phyloP scores from a whole-genome alignment of 305 asterid genomes.

The Plantago lanceolata region DNA sequence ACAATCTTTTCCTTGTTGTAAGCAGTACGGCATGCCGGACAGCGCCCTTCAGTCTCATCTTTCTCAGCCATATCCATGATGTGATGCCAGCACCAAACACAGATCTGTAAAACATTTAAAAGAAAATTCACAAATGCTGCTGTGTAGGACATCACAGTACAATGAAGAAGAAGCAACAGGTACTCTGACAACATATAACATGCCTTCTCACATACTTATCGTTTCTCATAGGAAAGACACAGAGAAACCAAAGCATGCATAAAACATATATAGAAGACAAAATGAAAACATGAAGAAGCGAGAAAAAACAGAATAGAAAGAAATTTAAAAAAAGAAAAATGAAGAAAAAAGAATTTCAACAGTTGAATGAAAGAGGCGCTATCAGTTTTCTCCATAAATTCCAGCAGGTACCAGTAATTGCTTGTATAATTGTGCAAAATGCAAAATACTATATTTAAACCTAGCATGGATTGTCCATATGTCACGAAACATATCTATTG shows the following conservation, averaged over 20 bases:
- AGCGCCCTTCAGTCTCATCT: slow-evolving; percentile 89
- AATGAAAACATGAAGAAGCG: too few relatives aligned
- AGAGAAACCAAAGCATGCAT: neutral
- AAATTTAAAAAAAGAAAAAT: too few relatives aligned
- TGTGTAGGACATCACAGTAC: slow-evolving; percentile 5
- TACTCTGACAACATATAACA: neutral
- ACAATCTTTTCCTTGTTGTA: slow-evolving; percentile 97
- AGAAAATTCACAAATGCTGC: slow-evolving; percentile 17
- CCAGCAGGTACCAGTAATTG: too few relatives aligned
- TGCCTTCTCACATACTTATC: neutral
- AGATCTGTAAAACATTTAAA: slow-evolving; percentile 48
- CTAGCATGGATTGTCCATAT: neutral
- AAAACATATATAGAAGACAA: too few relatives aligned
- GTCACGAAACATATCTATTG: neutral
- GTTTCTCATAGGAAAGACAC: too few relatives aligned
- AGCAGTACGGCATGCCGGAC: slow-evolving; percentile 97
- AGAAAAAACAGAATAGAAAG: too few relatives aligned
- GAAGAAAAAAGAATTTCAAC: too few relatives aligned
- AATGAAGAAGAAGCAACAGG: slow-evolving; percentile 9
- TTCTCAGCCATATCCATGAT: slow-evolving; percentile 99
- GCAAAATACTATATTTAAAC: too few relatives aligned
- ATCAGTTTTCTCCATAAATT: too few relatives aligned
- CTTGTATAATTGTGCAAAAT: neutral
- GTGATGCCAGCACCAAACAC: slow-evolving; percentile 99
- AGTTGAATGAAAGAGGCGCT: too few relatives aligned